Base-by-base conservation (phyloP, 208 protist species). In the Trypanosoma boissoni region DNA sequence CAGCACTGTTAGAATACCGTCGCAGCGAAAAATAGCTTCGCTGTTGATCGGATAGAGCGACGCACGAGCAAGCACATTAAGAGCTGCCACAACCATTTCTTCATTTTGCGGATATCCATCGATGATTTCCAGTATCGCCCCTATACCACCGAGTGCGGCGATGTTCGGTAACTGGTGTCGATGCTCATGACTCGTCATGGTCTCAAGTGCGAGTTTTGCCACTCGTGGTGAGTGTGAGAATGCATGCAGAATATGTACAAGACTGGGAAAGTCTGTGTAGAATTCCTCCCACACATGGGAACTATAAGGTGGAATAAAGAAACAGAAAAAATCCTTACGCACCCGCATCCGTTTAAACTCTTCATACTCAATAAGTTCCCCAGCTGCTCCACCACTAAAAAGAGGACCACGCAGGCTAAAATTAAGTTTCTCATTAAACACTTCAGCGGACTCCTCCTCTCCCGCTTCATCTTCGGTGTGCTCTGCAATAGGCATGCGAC, bases 41-140 rank as follows among this genome's bases (percentile, higher is more conserved):
- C 84, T 45, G 58, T 88, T 89, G 24, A 32, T 39, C 58, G 80
- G 67, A 56, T 81, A 75, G 0, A 95, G 54, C 50, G 78, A 91
- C 18, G 88, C 57, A 45, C 75, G 78, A 45, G 72, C 74, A n/a
- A 95, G 68, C 5, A 74, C 71, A 36, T 70, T 70, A 16, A 95
- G 66, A n/a, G 82, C 71, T 12, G 74, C 67, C 24, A 60, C 60
- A 20, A 92, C 76, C 21, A 95, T 69, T 43, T 58, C 67, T 58
- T 82, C 78, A 49, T 89, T 69, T 18, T 95, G 68, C 21, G 84
- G 78, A 44, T 95, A 79, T 3, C 72, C 80, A 58, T 95, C 88
- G 23, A 95, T 80, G 18, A 83, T 66, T 53, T 89, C 88, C 21
- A 95, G 51, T n/a, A 88, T 74, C 42, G 86, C 66, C 18, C 85